A percentile compares a stretch with the other conserved stretches of the same genome.
Evolutionary conservation across 1,284 basidiomycete genomes (phyloP).

Genomic region (Amylostereum chailletii): DNA sequence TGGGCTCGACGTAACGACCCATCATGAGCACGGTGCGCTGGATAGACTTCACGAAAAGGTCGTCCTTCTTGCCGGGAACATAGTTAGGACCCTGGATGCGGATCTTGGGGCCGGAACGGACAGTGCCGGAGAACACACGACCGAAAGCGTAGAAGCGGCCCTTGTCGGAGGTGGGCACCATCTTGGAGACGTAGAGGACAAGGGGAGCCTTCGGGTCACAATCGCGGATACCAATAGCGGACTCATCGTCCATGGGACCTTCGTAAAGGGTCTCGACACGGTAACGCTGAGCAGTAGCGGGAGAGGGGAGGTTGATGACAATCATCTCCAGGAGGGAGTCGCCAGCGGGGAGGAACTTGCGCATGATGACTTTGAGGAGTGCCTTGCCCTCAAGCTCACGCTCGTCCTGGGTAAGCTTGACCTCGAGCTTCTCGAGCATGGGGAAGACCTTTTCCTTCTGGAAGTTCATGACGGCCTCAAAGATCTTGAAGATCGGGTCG

Average conservation of each 20-base stretch:
- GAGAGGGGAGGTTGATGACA: constrained; percentile 98
- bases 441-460: constrained; percentile 86
- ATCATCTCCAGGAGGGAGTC: constrained; percentile 99
- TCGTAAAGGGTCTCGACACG: constrained; percentile 99
- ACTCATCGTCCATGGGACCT: constrained; percentile 99
- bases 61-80: constrained; percentile 97
- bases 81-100: constrained; percentile 99
- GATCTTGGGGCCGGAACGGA: constrained; percentile 95
- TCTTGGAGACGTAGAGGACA: constrained; percentile 99
- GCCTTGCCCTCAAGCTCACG: constrained; percentile 94
- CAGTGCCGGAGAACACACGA: constrained; percentile 99
- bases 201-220: constrained; percentile 97
- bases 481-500: constrained; percentile 99
- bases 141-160: constrained; percentile 99
- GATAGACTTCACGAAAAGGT: constrained; percentile 96
- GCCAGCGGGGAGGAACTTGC: constrained; percentile 99
- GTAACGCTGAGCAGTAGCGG: constrained; percentile 94
- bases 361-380: constrained; percentile 97
- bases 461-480: constrained; percentile 99
- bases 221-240: constrained; percentile 97
- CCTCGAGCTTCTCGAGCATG: constrained; percentile 96
- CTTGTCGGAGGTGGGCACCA: constrained; percentile 99
- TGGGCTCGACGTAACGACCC: constrained; percentile 98
- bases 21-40: constrained; percentile 99
- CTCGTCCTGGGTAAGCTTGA: constrained; percentile 88